Base-by-base conservation (phyloP, 2,329 filamentous ascomycete species). In the Fusarium veterinarium region DNA sequence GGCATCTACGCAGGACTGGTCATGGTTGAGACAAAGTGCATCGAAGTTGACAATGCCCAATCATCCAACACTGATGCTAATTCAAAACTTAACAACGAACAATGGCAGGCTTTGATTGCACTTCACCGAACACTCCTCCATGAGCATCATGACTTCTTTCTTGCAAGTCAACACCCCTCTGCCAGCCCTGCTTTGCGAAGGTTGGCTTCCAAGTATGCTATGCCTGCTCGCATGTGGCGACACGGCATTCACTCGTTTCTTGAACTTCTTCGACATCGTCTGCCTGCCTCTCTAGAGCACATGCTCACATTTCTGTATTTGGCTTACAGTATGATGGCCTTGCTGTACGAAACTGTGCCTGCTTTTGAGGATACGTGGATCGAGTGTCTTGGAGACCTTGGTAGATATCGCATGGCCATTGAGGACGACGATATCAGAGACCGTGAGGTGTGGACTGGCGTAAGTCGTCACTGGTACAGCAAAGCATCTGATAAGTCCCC, bases 161-260 rank as follows among this genome's bases (percentile, higher is more conserved):
- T 97, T 2, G 95, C 95, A 0, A 93, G 90, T 0, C 95, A 98
- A 74, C 95, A 98, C 77, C 95, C 94, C 0, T 92, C 91, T 0
- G 93, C 94, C 0, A 93, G 88, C 30, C 86, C 86, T 0, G 89
- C 91, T 0, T 80, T 98, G 1, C 87, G 89, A 6, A 85, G 89
- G 0, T 81, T 98, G 0, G 92, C 95, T 0, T 87, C 88, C 0
- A 96, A 96, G 69, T 97, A 97, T 75, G 91, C 91, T 0, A 98
- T 98, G 94, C 95, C 95, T 0, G 94, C 93, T 0, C 86, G 95
- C 0, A 96, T 98, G 93, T 98, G 96, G 96, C 88, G 94, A 0
- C 93, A 97, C 75, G 95, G 93, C 0, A 98, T 98, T 7, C 94
- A 97, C 78, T 91, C 90, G 0, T 96, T 96, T 64, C 85, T 97